Percentiles rank a stretch among this genome's conserved stretches.
Evolutionary conservation across 2,329 filamentous ascomycete genomes (phyloP).

Genomic region (Epichloe coenophiala): DNA sequence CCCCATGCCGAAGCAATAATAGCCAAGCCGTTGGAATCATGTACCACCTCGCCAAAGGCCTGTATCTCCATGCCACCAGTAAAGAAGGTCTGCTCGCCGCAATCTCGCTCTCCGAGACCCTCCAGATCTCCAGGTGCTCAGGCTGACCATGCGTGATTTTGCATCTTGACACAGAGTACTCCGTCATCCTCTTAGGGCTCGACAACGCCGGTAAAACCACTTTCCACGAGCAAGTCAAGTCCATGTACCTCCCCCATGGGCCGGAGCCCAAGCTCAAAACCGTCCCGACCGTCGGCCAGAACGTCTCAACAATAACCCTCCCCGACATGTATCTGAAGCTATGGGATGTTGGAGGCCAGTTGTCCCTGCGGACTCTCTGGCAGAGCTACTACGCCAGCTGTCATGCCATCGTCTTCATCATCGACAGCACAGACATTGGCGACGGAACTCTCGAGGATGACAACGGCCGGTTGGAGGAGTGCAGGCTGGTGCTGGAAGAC

Average conservation of each 20-base stretch:
- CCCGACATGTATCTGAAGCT: conserved; percentile 96
- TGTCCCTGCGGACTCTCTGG: conserved; percentile 80
- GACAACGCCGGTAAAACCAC: conserved; percentile 99
- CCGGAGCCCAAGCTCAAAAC: conserved; percentile 63
- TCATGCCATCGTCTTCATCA: conserved; percentile 95
- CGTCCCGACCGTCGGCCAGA: conserved; percentile 93
- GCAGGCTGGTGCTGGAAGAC: conserved; percentile 75
- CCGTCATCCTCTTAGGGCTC: conserved; percentile 87
- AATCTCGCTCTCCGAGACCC: neutral
- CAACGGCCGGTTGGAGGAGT: conserved; percentile 66
- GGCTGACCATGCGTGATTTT: neutral
- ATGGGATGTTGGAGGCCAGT: conserved; percentile 95
- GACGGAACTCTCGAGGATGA: conserved; percentile 53
- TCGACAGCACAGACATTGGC: conserved; percentile 88
- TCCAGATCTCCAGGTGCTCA: neutral
- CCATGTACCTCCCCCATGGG: conserved; percentile 55
- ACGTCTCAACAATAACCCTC: conserved; percentile 81
- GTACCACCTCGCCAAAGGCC: conserved; percentile 91
- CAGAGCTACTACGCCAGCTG: conserved; percentile 89
- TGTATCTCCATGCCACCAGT: conserved; percentile 90
- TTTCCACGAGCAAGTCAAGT: conserved; percentile 91
- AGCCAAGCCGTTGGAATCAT: conserved; percentile 31
- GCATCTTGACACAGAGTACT: conserved; percentile 58
- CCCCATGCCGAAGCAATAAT: conserved; percentile 1
- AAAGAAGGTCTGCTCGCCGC: conserved; percentile 63